Base-by-base conservation (phyloP, 768 basidiomycete genomes). In the Serendipita indica region DNA sequence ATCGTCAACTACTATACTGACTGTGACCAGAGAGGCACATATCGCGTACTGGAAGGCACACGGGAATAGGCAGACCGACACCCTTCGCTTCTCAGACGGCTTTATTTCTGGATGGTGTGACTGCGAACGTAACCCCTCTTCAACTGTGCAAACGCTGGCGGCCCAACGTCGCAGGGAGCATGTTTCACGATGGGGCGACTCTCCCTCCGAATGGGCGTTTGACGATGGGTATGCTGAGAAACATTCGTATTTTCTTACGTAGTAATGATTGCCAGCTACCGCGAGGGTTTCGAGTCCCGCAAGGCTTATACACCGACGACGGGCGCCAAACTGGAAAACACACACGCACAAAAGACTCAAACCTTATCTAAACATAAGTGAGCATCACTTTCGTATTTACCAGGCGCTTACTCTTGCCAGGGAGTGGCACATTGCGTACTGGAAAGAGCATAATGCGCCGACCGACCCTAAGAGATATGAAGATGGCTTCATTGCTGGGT, bases 21-120 rank as follows among this genome's bases (percentile, higher is more conserved):
- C 32, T 18, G 16, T 13, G 10, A 10, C n/a, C 25, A 54, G 49
- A 28, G 49, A 54, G 22, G 49, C 49, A 10, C 49, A 54, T 18
- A 54, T 54, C 32, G 49, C 49, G 25, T 54, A 54, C 30, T 54
- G 49, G 49, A 54, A 54, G n/a, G 49, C 49, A 4, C 49, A 54
- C 32, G 49, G 49, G 10, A 54, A 54, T 18, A 54, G 32, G n/a
- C 49, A 16, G 7, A 54, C 49, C 4, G 49, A 54, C 49, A 18
- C 49, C 20, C 22, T n/a, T 16, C 22, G 22, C 22, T 54, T 54
- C 32, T 18, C 22, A 33, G 49, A 54, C 49, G 49, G 49, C 7
- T 54, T 54, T 33, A 54, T 54, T 18, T 16, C 22, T n/a, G 49
- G 49, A 30, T 54, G 49, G 49, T 37, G 35, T 37, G 35, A 37